Conservation (phyloP, 2,329 filamentous ascomycete species). For the Ambrosiella xylebori region DNA sequence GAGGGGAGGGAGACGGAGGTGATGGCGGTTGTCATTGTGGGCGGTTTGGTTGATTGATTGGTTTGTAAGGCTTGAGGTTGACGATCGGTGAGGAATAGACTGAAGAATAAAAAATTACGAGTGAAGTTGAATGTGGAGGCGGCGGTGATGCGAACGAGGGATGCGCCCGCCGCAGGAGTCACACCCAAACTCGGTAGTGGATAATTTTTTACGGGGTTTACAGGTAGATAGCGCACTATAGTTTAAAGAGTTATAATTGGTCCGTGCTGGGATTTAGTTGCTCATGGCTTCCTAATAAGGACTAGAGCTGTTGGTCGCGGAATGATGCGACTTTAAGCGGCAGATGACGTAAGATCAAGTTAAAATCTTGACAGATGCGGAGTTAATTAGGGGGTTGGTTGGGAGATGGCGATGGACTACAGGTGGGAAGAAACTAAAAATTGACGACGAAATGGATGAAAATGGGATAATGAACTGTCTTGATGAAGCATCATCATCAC, state of each 20-base stretch:
- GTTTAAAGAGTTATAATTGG: not conserved
- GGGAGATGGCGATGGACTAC: not conserved
- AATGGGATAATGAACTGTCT: not conserved
- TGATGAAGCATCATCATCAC: not conserved
- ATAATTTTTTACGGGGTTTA: not conserved
- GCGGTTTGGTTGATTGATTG: not conserved
- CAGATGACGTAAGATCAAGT: not conserved
- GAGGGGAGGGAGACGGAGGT: constrained; percentile 19
- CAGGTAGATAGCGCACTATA: not conserved
- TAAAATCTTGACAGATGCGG: not conserved
- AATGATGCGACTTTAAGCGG: not conserved
- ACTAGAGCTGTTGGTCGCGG: not conserved
- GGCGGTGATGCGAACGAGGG: not conserved
- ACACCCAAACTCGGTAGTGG: constrained; percentile 8
- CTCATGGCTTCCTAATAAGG: not conserved
- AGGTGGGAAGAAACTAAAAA: not conserved
- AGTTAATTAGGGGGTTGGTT: no score
- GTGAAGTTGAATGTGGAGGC: not conserved
- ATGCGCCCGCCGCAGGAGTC: not conserved
- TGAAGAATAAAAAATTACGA: not conserved
- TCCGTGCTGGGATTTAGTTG: not conserved
- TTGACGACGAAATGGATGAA: no score
- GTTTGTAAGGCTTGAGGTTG: not conserved
- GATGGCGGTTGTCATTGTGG: constrained; percentile 15
- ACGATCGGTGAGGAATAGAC: not conserved